Evolutionary conservation across 2,329 filamentous ascomycete species (phyloP), one percentile per base, ranked within the genome.

Genomic region (Coleophoma crateriformis): DNA sequence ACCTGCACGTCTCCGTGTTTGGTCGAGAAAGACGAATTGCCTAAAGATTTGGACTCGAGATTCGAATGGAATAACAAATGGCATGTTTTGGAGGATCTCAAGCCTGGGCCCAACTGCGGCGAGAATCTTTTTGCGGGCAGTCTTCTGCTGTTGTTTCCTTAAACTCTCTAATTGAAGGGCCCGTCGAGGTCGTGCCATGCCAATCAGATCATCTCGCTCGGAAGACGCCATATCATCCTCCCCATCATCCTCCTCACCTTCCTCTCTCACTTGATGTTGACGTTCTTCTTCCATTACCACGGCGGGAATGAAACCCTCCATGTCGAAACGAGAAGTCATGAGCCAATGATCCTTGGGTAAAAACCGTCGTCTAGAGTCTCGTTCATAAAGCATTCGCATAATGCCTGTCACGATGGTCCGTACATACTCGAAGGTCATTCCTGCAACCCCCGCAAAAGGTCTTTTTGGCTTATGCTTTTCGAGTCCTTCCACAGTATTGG

Each of bases 11-110:
- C 90, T 75, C 54, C 84, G 84, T 46, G 76, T 67, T 65, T 94
- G 90, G 67, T 99, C 94, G 4, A 91, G 74, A 32, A 81, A 71
- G n/a, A 97, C 88, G 60, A 97, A 97, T 62, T 96, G 84, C 32
- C 91, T 82, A 67, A 99, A 97, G 20, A 97, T 92, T 64, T 90
- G 83, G 4, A 99, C 94, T 43, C 94, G 78, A 0, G 88, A 94
- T 35, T 88, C 82, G 60, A 99, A 99, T 0, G 92, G 94, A 41
- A 99, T 94, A 57, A 92, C 88, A 65, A 97, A 99, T 0, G 94
- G 94, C 84, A 99, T 95, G 61, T 97, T 95, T 58, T 94, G 86
- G 46, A 99, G 70, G 5, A 99, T 88, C 62, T 96, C 91, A 10
- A 96, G 74, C 58, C 92, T 85, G 1, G 94, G 92, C 0, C 87